Evolutionary conservation across 1,284 basidiomycete species (phyloP), one percentile per base, ranked within the genome.

Genomic region (Rugosomyces carneus): DNA sequence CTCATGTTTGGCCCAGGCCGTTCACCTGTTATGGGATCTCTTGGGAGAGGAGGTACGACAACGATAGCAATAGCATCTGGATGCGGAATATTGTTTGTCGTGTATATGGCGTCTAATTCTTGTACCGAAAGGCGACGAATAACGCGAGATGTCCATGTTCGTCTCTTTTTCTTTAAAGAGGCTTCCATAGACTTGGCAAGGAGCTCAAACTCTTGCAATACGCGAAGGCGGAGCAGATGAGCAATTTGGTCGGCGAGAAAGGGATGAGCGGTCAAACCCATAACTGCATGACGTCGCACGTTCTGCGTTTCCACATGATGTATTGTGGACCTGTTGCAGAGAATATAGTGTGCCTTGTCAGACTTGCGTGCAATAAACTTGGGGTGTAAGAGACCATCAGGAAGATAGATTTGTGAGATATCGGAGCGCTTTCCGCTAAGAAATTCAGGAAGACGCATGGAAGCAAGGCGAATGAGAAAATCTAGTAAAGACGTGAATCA

Each of bases 121-220:
- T 62, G 63, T 29, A 76, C 70, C 9, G 81, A 81, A 5, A 89
- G 68, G 44, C 81, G 72, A 40, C 84, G 73, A 16, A 89, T 59
- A 35, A 83, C 58, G 5, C 63, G 60, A 15, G 45, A 34, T 15
- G 19, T 44, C 68, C 63, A 42, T 50, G 37, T n/a, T 54, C 37
- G 11, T 58, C 49, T 31, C 26, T 20, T 37, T 6, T 7, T 35
- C 44, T 43, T 21, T 23, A 45, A 11, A 31, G 29, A 37, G 19
- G 45, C 54, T 53, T 67, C 63, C 32, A 83, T 58, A 5, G 60
- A 60, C 7, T 72, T 69, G 0, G 63, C 64, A 31, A 89, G 63
- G 6, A 88, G 57, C 34, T 81, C 70, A 3, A 89, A 61, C 57
- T 89, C 87, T 58, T 89, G 86, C 1, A 89, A 64, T 11, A 87